Evolutionary conservation across 225 moss, liverwort and hornwort genomes (phyloP).

Genomic region (Neckera pumila): DNA sequence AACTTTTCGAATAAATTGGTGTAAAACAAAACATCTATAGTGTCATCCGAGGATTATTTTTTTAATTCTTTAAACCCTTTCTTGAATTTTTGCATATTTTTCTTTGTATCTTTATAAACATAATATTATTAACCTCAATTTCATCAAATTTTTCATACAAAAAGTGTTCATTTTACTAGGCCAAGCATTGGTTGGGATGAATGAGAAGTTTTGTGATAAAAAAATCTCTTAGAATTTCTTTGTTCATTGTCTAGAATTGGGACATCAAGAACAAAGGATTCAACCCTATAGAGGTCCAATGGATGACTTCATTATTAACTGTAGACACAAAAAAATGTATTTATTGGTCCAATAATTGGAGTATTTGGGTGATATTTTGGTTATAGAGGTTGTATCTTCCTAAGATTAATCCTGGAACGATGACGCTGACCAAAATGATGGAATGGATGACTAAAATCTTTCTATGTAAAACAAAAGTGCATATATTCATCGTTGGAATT

Average conservation of each 20-base stretch:
- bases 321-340: rapidly evolving
- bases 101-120: background rate
- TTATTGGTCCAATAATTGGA: background rate
- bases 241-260: rapidly evolving
- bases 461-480: too few species aligned
- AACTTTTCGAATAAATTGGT: background rate
- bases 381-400: too few species aligned
- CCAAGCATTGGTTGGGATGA: background rate
- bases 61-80: background rate
- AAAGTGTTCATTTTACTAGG: rapidly evolving
- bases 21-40: too few species aligned
- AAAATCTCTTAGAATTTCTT: rapidly evolving
- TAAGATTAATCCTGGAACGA: too few species aligned
- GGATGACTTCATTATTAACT: rapidly evolving
- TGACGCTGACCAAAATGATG: too few species aligned
- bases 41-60: rapidly evolving
- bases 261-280: rapidly evolving
- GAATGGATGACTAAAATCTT: too few species aligned
- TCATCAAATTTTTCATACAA: background rate
- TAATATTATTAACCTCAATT: background rate
- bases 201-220: background rate
- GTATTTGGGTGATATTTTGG: rapidly evolving
- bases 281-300: rapidly evolving
- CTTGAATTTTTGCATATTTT: background rate
- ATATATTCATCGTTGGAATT: too few species aligned